Conservation (phyloP, 2,329 filamentous ascomycete species). For the Fusarium annulatum region DNA sequence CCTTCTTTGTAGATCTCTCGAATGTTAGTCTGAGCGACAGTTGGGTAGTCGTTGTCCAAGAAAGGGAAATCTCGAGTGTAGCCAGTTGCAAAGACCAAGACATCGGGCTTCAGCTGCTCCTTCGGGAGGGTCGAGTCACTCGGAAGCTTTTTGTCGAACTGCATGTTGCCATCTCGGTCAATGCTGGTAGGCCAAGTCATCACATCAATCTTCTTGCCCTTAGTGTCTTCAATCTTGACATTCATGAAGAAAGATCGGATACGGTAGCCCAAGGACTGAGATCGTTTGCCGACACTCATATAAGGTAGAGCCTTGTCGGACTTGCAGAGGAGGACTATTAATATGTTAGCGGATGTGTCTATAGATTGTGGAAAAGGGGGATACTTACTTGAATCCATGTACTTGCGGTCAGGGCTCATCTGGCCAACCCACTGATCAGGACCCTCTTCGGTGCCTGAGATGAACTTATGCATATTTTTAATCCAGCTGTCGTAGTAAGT, state of each 20-base stretch:
- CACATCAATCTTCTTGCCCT: slow-evolving; percentile 56
- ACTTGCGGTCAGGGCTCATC: slow-evolving; percentile 52
- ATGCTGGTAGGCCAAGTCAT: slow-evolving; percentile 57
- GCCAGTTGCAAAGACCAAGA: slow-evolving; percentile 60
- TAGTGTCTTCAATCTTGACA: slow-evolving; percentile 52
- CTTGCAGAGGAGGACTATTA: slow-evolving; percentile 57
- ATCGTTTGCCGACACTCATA: slow-evolving; percentile 52
- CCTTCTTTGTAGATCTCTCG: slow-evolving; percentile 62
- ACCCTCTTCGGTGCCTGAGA: slow-evolving; percentile 58
- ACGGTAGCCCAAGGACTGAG: slow-evolving; percentile 47
- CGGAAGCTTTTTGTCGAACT: slow-evolving; percentile 48
- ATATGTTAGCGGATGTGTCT: not conserved
- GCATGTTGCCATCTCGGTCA: slow-evolving; percentile 50
- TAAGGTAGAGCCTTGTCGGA: slow-evolving; percentile 57
- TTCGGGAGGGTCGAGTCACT: slow-evolving; percentile 45
- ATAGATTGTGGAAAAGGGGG: not conserved
- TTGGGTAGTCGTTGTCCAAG: slow-evolving; percentile 53
- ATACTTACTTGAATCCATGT: slow-evolving; percentile 50
- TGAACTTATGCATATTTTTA: slow-evolving; percentile 55
- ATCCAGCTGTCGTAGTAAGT: slow-evolving; percentile 59
- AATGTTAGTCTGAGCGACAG: slow-evolving; percentile 60
- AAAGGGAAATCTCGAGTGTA: slow-evolving; percentile 57
- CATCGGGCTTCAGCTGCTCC: slow-evolving; percentile 52
- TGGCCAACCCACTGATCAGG: slow-evolving; percentile 62
- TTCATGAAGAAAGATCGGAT: slow-evolving; percentile 54